phyloP scores from a whole-genome alignment of 73 alveolate species.

The Paramecium primaurelia region DNA sequence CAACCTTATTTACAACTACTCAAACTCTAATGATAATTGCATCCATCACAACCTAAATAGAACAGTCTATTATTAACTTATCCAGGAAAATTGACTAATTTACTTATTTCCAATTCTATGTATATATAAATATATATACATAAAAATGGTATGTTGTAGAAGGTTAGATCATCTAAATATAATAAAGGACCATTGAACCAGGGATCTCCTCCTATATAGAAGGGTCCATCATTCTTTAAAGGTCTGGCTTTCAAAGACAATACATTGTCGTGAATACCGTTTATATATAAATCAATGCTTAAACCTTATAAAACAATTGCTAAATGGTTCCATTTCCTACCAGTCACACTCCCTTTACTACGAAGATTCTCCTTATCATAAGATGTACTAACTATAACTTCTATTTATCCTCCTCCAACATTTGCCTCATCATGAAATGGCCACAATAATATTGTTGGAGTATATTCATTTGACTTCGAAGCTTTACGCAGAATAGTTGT shows the following conservation, averaged over 20 bases:
- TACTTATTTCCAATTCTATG: constrained; percentile 8
- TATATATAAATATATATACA: not conserved
- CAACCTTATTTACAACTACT: constrained; percentile 20
- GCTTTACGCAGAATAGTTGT: not conserved
- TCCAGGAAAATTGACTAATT: constrained; percentile 5
- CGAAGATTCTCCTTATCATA: constrained; percentile 16
- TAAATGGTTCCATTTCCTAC: constrained; percentile 43
- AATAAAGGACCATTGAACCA: not conserved
- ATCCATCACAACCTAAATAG: constrained; percentile 43
- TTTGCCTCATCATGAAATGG: constrained; percentile 39
- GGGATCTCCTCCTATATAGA: constrained; percentile 14
- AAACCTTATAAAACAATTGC: not conserved
- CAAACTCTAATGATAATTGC: constrained; percentile 43
- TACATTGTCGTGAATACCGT: not conserved
- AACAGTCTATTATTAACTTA: not conserved
- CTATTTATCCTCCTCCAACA: constrained; percentile 45
- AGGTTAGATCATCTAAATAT: not conserved
- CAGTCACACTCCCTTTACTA: not conserved
- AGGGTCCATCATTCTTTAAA: not conserved
- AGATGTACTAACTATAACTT: constrained; percentile 17
- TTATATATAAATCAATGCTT: not conserved
- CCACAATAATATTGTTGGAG: constrained; percentile 2
- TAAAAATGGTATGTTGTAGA: not conserved
- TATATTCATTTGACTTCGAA: not conserved
- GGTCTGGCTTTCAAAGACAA: not conserved